Evolutionary conservation across 345 rosid species (phyloP).

Genomic region (Eucalyptus sp.): DNA sequence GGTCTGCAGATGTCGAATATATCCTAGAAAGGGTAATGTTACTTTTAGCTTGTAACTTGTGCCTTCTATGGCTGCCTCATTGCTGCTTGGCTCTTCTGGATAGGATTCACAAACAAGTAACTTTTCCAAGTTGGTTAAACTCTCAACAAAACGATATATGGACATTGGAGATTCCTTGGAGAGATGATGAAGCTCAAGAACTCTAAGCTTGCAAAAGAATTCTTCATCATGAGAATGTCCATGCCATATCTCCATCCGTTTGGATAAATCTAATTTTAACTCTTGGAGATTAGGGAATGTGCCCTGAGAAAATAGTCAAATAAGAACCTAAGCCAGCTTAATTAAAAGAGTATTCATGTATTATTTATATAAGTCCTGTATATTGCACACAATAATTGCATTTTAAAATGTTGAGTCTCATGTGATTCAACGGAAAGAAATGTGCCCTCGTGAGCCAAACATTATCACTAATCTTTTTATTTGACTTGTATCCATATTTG

Average conservation of each 20-base stretch:
- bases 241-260: background rate
- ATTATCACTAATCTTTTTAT: rapidly evolving
- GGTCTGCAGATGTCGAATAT: rapidly evolving
- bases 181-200: background rate
- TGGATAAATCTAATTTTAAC: background rate
- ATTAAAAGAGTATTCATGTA: background rate
- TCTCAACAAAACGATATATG: rapidly evolving
- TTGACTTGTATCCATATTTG: background rate
- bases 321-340: background rate
- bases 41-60: background rate
- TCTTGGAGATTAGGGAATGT: background rate
- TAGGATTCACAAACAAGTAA: background rate
- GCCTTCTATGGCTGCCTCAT: background rate
- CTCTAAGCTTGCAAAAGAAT: background rate
- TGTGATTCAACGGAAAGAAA: background rate
- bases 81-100: background rate
- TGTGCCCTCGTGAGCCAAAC: rapidly evolving
- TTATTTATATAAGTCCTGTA: rapidly evolving
- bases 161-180: background rate
- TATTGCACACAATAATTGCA: background rate
- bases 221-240: background rate
- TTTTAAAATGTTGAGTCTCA: background rate
- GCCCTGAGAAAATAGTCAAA: background rate
- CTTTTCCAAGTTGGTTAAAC: background rate
- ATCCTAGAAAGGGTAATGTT: background rate